Base-by-base conservation (phyloP, 2,329 filamentous ascomycete genomes). In the Botrytis tulipae region DNA sequence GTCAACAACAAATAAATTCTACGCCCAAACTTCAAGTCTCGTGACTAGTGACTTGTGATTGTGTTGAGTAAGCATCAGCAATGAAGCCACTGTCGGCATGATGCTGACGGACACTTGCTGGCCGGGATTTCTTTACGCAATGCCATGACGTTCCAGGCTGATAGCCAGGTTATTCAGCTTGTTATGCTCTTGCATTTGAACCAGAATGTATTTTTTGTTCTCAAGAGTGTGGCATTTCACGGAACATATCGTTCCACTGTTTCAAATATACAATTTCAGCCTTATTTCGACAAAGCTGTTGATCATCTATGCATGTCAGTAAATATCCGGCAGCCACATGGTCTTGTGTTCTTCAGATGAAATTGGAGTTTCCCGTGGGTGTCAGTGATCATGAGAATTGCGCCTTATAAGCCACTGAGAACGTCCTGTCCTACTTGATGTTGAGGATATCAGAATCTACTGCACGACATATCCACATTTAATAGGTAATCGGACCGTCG, bases 401-500 rank as follows among this genome's bases (percentile, higher is more conserved):
- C 48, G 35, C 35, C 35, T n/a, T 68, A 32, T 6, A 57, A 42
- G 35, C 48, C 66, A 42, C 35, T 22, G 3, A 20, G 42, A 69
- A 42, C 51, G 22, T 32, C 37, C 42, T 25, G 66, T 32, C 66
- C 48, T 57, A 69, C 48, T 44, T 18, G 18, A 69, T 6, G 18
- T 32, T 48, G 35, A 42, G 48, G 25, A 32, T 25, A 2, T 57
- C 37, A 22, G 54, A 57, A 29, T 42, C 66, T 14, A 57, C 48
- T 42, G 18, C 48, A 16, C 42, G 7, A 32, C 5, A 57, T 68
- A 68, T 69, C 25, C 32, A 6, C 10, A 57, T 57, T 69, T 69
- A 18, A 69, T 69, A 44, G 48, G 48, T 44, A 69, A 59, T 69
- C 66, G 66, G 66, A 57, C 66, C 66, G 66, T 57, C n/a, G 48